phyloP scores from a whole-genome alignment of 2,329 filamentous ascomycete species.

The Endoconidiophora polonica region DNA sequence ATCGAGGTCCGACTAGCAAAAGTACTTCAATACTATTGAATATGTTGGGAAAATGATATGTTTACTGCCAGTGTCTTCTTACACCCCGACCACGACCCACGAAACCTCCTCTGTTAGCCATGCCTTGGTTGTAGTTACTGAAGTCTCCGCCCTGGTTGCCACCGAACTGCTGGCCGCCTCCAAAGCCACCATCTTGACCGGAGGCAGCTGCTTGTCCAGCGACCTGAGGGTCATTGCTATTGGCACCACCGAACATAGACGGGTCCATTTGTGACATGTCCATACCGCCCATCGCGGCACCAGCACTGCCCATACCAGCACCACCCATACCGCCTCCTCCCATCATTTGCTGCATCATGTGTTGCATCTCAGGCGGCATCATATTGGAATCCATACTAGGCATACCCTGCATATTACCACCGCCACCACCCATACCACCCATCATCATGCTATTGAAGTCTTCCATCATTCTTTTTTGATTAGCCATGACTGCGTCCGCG shows the following conservation, averaged over 20 bases:
- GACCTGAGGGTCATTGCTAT: slow-evolving; percentile 23
- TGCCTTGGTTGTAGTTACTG: slow-evolving; percentile 8
- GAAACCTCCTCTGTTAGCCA: slow-evolving; percentile 6
- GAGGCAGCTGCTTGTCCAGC: slow-evolving; percentile 15
- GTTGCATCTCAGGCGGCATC: slow-evolving; percentile 48
- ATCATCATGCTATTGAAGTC: slow-evolving; percentile 55
- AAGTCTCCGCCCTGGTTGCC: slow-evolving; percentile 9
- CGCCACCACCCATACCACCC: slow-evolving; percentile 28
- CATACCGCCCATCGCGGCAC: slow-evolving; percentile 30
- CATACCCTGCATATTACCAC: slow-evolving; percentile 26
- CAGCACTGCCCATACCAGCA: slow-evolving; percentile 16
- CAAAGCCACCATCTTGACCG: slow-evolving; percentile 17
- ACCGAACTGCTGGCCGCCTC: slow-evolving; percentile 9
- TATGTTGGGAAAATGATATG: too few species aligned
- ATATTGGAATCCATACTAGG: slow-evolving; percentile 37
- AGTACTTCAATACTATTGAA: too few species aligned
- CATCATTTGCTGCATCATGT: slow-evolving; percentile 58
- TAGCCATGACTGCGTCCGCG: slow-evolving; percentile 43
- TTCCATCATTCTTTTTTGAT: slow-evolving; percentile 65
- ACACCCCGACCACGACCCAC: slow-evolving; percentile 9
- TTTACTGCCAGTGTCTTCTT: slow-evolving; percentile 11
- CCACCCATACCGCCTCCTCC: slow-evolving; percentile 17
- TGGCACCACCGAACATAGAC: slow-evolving; percentile 31
- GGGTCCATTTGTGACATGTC: slow-evolving; percentile 52
- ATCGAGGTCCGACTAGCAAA: too few species aligned